Percentiles rank a stretch among this genome's conserved stretches.
Evolutionary conservation across 805 yeast genomes (phyloP).

Genomic region (Candida pseudofarinosa): DNA sequence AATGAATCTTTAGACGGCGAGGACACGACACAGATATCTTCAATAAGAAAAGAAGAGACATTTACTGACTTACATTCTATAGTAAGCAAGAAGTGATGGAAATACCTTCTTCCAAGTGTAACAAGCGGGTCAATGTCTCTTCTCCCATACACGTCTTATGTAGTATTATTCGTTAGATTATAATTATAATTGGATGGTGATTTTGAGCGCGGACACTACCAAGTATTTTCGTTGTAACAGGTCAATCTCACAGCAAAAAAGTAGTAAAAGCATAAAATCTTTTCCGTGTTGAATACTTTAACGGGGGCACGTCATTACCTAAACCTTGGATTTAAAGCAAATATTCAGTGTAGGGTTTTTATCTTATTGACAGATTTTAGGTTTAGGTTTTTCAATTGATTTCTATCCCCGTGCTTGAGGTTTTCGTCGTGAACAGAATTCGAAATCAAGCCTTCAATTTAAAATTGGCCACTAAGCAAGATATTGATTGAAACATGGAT

Average conservation of each 20-base stretch:
- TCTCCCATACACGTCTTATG: neutral
- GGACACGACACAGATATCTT: slow-evolving; percentile 12
- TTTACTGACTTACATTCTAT: slow-evolving; percentile 48
- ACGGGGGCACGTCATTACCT: neutral
- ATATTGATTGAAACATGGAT: slow-evolving; percentile 27
- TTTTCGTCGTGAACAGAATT: neutral
- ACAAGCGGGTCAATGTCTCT: too few relatives aligned
- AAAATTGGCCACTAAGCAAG: neutral
- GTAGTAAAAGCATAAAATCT: neutral
- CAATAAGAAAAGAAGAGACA: slow-evolving; percentile 46
- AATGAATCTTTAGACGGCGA: slow-evolving; percentile 1
- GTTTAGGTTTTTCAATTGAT: neutral
- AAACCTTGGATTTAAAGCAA: neutral
- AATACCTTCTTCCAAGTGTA: neutral
- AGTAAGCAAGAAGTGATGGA: slow-evolving; percentile 12
- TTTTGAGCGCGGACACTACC: neutral
- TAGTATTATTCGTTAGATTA: neutral
- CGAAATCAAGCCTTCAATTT: neutral
- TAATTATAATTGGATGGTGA: neutral
- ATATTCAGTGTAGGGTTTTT: neutral
- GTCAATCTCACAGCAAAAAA: neutral
- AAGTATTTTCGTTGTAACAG: neutral
- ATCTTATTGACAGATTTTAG: neutral
- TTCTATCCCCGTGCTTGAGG: neutral
- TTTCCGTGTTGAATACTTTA: neutral